A percentile compares a stretch with the other conserved stretches of the same genome.
These are phyloP conservation scores for Malus hybrid DNA, from an alignment of 331 rosid species.

Conservation along the genomic window DNA sequence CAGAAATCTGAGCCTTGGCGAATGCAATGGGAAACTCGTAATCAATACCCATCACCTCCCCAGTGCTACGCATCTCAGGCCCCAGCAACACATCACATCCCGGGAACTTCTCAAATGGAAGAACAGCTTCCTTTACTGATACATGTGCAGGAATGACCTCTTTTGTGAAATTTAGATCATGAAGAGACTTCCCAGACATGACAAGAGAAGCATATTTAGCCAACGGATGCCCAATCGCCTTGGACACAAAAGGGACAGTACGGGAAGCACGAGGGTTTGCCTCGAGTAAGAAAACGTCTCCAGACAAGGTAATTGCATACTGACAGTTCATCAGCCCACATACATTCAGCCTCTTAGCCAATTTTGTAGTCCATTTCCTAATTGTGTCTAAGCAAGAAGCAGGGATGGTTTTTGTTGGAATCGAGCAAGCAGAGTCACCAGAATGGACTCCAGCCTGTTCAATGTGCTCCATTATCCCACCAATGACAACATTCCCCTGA, in stretches of 20 bases:
- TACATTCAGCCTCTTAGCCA: conserved; percentile 74
- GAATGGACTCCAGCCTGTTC: conserved; percentile 99
- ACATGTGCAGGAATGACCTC: conserved; percentile 89
- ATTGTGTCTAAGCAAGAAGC: conserved; percentile 68
- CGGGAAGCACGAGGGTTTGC: conserved; percentile 97
- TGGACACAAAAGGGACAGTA: conserved; percentile 92
- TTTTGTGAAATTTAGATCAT: conserved; percentile 62
- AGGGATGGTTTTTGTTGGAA: conserved; percentile 77
- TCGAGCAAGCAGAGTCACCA: conserved; percentile 93
- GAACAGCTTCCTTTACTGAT: conserved; percentile 98
- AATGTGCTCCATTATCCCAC: conserved; percentile 99
- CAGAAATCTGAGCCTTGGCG: conserved; percentile 96
- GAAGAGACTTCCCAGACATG: conserved; percentile 90
- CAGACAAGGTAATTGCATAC: conserved; percentile 74
- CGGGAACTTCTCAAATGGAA: conserved; percentile 89
- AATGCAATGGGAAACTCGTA: conserved; percentile 63
- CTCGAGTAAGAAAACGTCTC: conserved; percentile 82
- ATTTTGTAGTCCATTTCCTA: conserved; percentile 74
- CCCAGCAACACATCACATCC: conserved; percentile 94
- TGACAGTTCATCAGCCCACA: conserved; percentile 98
- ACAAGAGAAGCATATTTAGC: conserved; percentile 97
- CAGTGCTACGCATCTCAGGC: conserved; percentile 99
- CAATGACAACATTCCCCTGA: conserved; percentile 84
- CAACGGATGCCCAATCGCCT: conserved; percentile 93
- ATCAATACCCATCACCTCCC: conserved; percentile 98